Percentiles rank a stretch among this genome's conserved stretches.
phyloP scores from a whole-genome alignment of 2,329 filamentous ascomycete species.

The Fusarium musae region DNA sequence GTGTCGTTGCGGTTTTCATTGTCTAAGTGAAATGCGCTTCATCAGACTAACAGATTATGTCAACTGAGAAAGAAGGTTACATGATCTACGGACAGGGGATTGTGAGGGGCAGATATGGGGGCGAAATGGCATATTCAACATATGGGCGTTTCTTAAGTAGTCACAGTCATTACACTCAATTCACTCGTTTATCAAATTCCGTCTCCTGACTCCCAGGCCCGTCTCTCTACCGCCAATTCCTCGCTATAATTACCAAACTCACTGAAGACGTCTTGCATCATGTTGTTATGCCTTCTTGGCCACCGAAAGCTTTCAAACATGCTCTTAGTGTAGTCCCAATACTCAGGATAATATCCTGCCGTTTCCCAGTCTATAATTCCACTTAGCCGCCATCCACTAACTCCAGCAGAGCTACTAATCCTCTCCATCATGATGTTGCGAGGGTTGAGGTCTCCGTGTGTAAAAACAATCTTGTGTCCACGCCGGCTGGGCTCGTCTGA shows the following conservation, averaged over 20 bases:
- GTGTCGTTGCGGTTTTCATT: constrained; percentile 1
- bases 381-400: not conserved
- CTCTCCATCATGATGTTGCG: not conserved
- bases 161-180: not conserved
- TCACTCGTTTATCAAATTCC: not conserved
- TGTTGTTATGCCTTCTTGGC: not conserved
- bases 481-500: not conserved
- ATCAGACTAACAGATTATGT: rapidly evolving
- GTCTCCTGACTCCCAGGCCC: not conserved
- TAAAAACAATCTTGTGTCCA: not conserved
- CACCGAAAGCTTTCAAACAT: not conserved
- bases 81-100: rapidly evolving
- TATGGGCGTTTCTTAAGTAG: not conserved
- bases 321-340: not conserved
- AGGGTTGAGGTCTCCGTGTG: not conserved
- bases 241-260: not conserved
- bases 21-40: not conserved
- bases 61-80: rapidly evolving
- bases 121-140: not conserved
- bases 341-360: not conserved
- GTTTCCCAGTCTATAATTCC: not conserved
- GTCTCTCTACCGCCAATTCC: not conserved
- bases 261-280: not conserved
- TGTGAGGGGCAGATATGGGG: rapidly evolving
- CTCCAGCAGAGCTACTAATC: too few species aligned